These are phyloP conservation scores for Naganishia liquefaciens DNA, from an alignment of 1,284 basidiomycete species.

Conservation along the genomic window DNA sequence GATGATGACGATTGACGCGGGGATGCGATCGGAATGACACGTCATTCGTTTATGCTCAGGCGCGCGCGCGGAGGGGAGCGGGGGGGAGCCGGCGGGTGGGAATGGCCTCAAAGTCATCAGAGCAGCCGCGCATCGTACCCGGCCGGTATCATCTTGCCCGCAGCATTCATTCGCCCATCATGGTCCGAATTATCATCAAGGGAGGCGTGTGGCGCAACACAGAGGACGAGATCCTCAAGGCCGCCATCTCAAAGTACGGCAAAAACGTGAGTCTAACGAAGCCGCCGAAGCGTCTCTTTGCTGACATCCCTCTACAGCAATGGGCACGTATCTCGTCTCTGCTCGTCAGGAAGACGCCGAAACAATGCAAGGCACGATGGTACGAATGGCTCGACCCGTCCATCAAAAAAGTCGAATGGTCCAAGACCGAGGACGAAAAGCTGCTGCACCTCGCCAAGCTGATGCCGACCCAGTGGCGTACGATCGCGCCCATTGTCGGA, in stretches of 20 bases:
- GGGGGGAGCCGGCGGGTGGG: too few species aligned
- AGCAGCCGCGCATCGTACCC: too few species aligned
- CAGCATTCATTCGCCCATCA: not conserved
- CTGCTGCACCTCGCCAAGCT: conserved; percentile 95
- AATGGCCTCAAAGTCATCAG: too few species aligned
- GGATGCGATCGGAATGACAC: not conserved
- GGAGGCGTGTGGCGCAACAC: conserved; percentile 66
- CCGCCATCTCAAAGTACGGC: conserved; percentile 95
- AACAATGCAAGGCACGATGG: conserved; percentile 98
- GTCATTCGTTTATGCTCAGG: too few species aligned
- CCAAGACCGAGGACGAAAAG: conserved; percentile 98
- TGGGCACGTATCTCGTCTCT: conserved; percentile 98
- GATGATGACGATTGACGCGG: not conserved
- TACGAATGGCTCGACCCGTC: conserved; percentile 99
- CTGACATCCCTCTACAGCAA: conserved; percentile 43
- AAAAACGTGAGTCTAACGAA: conserved; percentile 73
- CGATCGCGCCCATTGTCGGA: conserved; percentile 97
- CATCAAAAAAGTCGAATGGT: conserved; percentile 99
- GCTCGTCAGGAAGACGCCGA: conserved; percentile 96
- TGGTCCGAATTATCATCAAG: conserved; percentile 88
- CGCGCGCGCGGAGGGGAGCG: too few species aligned
- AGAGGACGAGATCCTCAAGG: conserved; percentile 94
- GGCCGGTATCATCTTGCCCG: too few species aligned
- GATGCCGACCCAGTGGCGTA: conserved; percentile 99
- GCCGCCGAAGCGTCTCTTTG: not conserved